A percentile compares a stretch with the other conserved stretches of the same genome.
These are phyloP conservation scores for Colletotrichum liriopes DNA, from an alignment of 2,329 filamentous ascomycete genomes.

Conservation along the genomic window DNA sequence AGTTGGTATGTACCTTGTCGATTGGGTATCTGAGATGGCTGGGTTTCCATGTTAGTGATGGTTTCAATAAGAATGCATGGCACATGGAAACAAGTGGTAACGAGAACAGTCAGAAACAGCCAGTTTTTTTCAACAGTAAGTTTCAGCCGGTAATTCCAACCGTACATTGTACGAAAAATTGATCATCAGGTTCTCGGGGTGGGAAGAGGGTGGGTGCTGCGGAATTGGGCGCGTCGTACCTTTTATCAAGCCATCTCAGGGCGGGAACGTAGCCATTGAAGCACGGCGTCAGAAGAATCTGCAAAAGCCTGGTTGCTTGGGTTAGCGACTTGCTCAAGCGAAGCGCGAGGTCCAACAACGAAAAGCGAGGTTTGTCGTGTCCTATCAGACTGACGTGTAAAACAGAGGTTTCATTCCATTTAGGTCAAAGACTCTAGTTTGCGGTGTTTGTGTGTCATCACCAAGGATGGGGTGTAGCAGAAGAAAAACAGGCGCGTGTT, in stretches of 20 bases:
- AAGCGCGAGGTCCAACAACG: conserved; percentile 14
- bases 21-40: conserved; percentile 40
- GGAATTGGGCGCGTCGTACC: conserved; percentile 15
- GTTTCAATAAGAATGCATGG: not conserved
- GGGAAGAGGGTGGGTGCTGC: not conserved
- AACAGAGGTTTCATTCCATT: conserved; percentile 84
- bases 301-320: conserved; percentile 22
- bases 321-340: conserved; percentile 21
- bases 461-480: conserved; percentile 52
- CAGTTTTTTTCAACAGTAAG: conserved; percentile 86
- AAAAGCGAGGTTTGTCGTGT: conserved; percentile 40
- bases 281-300: conserved; percentile 27
- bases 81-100: conserved; percentile 38
- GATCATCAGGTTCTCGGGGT: conserved; percentile 67
- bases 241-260: conserved; percentile 18
- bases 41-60: conserved; percentile 51
- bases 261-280: conserved; percentile 16
- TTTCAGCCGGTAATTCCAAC: conserved; percentile 99
- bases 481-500: conserved; percentile 39
- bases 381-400: conserved; percentile 94
- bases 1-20: conserved; percentile 45
- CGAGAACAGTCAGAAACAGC: conserved; percentile 81
- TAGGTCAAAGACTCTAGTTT: conserved; percentile 99
- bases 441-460: conserved; percentile 90
- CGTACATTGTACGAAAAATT: conserved; percentile 77